Percentiles rank a stretch among this genome's conserved stretches.
phyloP scores from a whole-genome alignment of 352 stramenopile species.

The Globisporangium acanthophoron region DNA sequence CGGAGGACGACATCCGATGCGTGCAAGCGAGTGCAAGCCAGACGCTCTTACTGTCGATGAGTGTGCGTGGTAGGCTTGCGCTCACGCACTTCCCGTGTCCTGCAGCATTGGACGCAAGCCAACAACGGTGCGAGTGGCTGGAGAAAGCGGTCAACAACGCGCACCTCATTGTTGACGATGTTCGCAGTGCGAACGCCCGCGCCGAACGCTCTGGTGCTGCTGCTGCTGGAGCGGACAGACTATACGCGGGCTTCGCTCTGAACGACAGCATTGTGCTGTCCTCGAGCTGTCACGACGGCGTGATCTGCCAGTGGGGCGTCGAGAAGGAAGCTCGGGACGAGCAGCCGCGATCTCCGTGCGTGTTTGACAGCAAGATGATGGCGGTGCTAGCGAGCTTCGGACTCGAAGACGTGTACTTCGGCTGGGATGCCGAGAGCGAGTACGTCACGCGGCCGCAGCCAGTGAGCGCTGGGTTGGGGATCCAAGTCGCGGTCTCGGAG shows the following conservation, averaged over 20 bases:
- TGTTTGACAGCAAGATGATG: constrained; percentile 19
- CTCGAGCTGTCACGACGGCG: constrained; percentile 31
- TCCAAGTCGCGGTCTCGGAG: constrained; percentile 12
- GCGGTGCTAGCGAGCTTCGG: constrained; percentile 17
- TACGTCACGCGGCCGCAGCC: not conserved
- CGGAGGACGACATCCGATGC: not conserved
- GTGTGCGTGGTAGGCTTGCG: constrained; percentile 7
- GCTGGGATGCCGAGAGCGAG: constrained; percentile 5
- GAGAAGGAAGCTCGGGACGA: constrained; percentile 38
- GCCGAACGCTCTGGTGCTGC: too few species aligned
- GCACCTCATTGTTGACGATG: constrained; percentile 9
- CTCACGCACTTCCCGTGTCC: constrained; percentile 17
- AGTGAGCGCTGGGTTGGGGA: not conserved
- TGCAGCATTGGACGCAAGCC: not conserved
- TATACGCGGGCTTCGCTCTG: constrained; percentile 40
- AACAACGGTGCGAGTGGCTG: constrained; percentile 14
- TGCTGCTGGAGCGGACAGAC: not conserved
- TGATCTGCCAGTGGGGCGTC: constrained; percentile 71
- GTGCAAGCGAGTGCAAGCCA: constrained; percentile 12
- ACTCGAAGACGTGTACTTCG: constrained; percentile 44
- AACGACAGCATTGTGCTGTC: constrained; percentile 55
- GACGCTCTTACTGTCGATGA: constrained; percentile 10
- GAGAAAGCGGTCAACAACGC: constrained; percentile 13
- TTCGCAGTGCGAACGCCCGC: not conserved
- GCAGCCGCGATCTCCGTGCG: constrained; percentile 27